These are phyloP conservation scores for Acanthochlamys bracteata DNA, from an alignment of 106 monocot species.

Conservation along the genomic window DNA sequence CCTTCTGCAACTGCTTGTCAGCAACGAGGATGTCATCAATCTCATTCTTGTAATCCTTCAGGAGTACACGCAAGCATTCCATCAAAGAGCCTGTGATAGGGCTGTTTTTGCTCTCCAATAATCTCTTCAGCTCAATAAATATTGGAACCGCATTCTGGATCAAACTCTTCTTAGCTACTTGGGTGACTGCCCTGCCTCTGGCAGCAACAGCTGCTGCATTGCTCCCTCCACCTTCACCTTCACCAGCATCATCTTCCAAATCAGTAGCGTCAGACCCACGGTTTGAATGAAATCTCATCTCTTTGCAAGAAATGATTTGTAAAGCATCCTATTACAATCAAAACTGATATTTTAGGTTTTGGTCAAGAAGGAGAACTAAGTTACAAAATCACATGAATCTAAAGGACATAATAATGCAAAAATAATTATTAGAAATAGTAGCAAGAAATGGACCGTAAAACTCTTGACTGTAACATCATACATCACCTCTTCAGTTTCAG, in stretches of 20 bases:
- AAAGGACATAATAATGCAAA: too few species aligned
- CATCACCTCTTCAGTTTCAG: too few species aligned
- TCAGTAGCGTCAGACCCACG: conserved; percentile 31
- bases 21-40: conserved; percentile 89
- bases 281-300: conserved; percentile 65
- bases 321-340: conserved; percentile 73
- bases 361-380: too few species aligned
- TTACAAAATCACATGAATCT: too few species aligned
- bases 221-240: conserved; percentile 16
- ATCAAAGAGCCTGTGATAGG: conserved; percentile 81
- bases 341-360: too few species aligned
- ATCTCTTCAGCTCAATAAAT: conserved; percentile 85
- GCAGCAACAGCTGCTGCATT: conserved; percentile 21
- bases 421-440: too few species aligned
- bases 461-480: too few species aligned
- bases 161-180: conserved; percentile 86
- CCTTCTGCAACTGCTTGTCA: conserved; percentile 91
- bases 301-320: conserved; percentile 81
- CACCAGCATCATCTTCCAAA: conserved; percentile 59
- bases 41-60: conserved; percentile 92
- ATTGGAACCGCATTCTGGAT: conserved; percentile 87
- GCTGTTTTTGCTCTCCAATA: conserved; percentile 84
- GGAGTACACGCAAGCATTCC: conserved; percentile 72
- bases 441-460: too few species aligned
- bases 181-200: conserved; percentile 70